These are phyloP conservation scores for Psilocybe mexicana DNA, from an alignment of 1,284 basidiomycete genomes.

Conservation along the genomic window DNA sequence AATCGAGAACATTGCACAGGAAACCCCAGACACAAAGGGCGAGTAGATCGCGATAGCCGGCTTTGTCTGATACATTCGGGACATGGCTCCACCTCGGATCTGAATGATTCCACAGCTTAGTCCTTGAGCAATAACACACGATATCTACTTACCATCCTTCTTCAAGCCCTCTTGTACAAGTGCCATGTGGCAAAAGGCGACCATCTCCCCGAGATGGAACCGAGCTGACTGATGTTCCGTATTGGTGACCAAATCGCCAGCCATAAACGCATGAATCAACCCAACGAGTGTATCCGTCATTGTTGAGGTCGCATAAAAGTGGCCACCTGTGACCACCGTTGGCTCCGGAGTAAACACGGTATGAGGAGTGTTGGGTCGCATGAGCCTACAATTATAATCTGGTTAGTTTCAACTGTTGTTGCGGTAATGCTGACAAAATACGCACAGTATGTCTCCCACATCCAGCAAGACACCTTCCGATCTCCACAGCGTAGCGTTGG, in stretches of 20 bases:
- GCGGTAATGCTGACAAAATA: too few species aligned
- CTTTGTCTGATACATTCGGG: neutral
- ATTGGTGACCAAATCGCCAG: neutral
- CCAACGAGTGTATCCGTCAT: constrained; percentile 4
- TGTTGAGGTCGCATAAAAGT: constrained; percentile 6
- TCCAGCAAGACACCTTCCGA: too few species aligned
- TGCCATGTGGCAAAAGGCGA: neutral
- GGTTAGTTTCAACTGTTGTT: too few species aligned
- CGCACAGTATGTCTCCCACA: too few species aligned
- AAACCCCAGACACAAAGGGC: neutral
- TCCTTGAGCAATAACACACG: neutral
- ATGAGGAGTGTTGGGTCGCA: constrained; percentile 15
- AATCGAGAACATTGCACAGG: neutral
- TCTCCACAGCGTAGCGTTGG: too few species aligned
- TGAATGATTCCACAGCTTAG: neutral
- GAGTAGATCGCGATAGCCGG: neutral
- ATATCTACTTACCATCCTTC: neutral
- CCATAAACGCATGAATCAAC: constrained; percentile 7
- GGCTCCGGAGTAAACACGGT: constrained; percentile 3
- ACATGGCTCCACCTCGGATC: neutral
- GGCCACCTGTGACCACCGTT: constrained; percentile 11
- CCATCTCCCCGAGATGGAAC: neutral
- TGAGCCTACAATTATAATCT: neutral
- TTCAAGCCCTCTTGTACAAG: neutral
- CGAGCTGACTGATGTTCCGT: neutral